A percentile compares a stretch with the other conserved stretches of the same genome.
phyloP scores from a whole-genome alignment of 2,329 filamentous ascomycete genomes.

The Xylariaceae sp. region DNA sequence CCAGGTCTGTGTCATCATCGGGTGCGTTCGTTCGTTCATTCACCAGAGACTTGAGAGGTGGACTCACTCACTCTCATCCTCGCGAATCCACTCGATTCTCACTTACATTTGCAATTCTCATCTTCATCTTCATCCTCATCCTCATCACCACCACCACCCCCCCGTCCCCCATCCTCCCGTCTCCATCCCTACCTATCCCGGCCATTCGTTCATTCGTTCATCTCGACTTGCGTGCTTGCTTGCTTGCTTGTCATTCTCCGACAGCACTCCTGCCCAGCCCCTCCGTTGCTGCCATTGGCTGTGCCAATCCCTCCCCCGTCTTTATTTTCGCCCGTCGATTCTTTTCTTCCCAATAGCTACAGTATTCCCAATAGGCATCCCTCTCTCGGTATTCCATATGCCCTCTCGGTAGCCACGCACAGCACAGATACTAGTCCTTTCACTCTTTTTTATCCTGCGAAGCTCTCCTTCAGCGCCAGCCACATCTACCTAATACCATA shows the following conservation, averaged over 20 bases:
- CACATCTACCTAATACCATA: constrained; percentile 14
- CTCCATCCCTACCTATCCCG: background rate
- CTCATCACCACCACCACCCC: background rate
- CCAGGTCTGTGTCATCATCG: constrained; percentile 2
- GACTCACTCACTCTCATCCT: too few species aligned
- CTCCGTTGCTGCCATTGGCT: constrained; percentile 19
- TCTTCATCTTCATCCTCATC: constrained; percentile 1
- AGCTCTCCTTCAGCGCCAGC: constrained; percentile 7
- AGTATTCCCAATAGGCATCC: too few species aligned
- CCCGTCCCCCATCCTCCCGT: background rate
- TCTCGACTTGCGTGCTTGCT: background rate
- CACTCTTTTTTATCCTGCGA: constrained; percentile 7
- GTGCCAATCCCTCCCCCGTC: constrained; percentile 5
- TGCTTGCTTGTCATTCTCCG: background rate
- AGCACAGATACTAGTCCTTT: constrained; percentile 1
- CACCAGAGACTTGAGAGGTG: background rate
- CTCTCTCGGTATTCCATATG: background rate
- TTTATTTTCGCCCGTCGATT: constrained; percentile 14
- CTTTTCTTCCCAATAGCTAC: background rate
- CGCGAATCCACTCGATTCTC: too few species aligned
- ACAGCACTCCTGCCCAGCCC: constrained; percentile 12
- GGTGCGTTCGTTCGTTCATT: background rate
- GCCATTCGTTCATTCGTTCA: background rate
- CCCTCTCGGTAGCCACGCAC: background rate
- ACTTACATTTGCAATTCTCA: background rate